Conservation (phyloP, 176 grass and related monocot genomes). For the Juncus effusus region DNA sequence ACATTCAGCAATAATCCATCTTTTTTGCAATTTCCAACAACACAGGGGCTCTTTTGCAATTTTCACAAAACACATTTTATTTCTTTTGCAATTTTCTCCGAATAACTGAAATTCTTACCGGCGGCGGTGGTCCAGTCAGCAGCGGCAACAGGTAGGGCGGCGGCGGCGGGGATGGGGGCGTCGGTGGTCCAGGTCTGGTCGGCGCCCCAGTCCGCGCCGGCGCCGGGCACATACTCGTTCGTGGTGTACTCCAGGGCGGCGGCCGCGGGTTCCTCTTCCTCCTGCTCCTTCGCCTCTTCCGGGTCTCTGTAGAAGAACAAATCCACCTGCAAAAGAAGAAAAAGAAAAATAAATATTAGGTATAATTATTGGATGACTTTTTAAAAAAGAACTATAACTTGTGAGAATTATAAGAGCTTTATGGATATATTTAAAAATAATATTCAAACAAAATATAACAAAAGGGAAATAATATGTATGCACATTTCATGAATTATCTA, state of each 20-base stretch:
- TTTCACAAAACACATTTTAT: too few species aligned
- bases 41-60: not conserved
- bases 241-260: conserved; percentile 49
- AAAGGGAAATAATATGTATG: too few species aligned
- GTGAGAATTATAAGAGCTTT: too few species aligned
- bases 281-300: conserved; percentile 88
- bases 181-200: conserved; percentile 68
- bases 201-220: conserved; percentile 48
- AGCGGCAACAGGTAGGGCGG: conserved; percentile 16
- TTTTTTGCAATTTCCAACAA: not conserved
- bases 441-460: too few species aligned
- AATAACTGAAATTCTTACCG: conserved; percentile 34
- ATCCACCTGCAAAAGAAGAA: conserved; percentile 52
- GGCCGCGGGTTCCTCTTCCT: conserved; percentile 63
- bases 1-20: too few species aligned
- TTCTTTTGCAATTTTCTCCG: not conserved
- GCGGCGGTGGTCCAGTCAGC: conserved; percentile 44
- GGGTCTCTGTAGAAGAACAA: conserved; percentile 92
- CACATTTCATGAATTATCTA: too few species aligned
- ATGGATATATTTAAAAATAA: too few species aligned
- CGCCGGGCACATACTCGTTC: conserved; percentile 14
- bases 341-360: not conserved
- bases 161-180: conserved; percentile 35
- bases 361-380: too few species aligned
- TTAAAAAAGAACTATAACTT: too few species aligned